These are phyloP conservation scores for Tulasnella sp. DNA, from an alignment of 768 basidiomycete genomes.

Conservation along the genomic window DNA sequence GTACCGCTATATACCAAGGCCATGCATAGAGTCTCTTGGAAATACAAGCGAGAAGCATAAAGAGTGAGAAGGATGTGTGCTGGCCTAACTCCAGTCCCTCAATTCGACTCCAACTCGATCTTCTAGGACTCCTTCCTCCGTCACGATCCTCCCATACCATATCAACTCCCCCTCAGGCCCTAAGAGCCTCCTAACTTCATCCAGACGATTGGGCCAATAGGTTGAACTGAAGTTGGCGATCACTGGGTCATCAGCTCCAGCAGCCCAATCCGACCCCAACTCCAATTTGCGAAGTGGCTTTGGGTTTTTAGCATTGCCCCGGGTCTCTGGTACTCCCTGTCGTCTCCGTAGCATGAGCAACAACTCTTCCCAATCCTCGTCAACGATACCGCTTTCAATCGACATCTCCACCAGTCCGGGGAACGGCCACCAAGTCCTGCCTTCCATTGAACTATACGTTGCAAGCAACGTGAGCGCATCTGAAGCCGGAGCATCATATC, in stretches of 20 bases:
- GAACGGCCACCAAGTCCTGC: too few relatives aligned
- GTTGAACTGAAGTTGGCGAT: background rate
- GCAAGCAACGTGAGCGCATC: too few relatives aligned
- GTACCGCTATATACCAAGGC: too few relatives aligned
- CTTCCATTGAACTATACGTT: too few relatives aligned
- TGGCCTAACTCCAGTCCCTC: too few relatives aligned
- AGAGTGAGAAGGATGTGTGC: too few relatives aligned
- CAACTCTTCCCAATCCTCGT: background rate
- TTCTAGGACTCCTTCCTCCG: background rate
- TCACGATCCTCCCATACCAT: background rate
- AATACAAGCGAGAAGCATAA: too few relatives aligned
- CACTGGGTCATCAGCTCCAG: background rate
- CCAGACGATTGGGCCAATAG: background rate
- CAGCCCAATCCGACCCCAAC: background rate
- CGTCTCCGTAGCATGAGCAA: background rate
- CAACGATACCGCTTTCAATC: too few relatives aligned
- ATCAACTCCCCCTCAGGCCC: background rate
- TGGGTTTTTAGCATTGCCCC: background rate
- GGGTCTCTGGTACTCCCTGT: background rate
- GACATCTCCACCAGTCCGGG: too few relatives aligned
- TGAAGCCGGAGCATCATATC: too few relatives aligned
- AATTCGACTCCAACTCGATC: too few relatives aligned
- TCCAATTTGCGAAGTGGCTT: background rate
- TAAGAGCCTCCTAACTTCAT: background rate
- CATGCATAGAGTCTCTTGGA: too few relatives aligned